These are phyloP conservation scores for Biscogniauxia sp. DNA, from an alignment of 2,329 filamentous ascomycete species.

Conservation along the genomic window DNA sequence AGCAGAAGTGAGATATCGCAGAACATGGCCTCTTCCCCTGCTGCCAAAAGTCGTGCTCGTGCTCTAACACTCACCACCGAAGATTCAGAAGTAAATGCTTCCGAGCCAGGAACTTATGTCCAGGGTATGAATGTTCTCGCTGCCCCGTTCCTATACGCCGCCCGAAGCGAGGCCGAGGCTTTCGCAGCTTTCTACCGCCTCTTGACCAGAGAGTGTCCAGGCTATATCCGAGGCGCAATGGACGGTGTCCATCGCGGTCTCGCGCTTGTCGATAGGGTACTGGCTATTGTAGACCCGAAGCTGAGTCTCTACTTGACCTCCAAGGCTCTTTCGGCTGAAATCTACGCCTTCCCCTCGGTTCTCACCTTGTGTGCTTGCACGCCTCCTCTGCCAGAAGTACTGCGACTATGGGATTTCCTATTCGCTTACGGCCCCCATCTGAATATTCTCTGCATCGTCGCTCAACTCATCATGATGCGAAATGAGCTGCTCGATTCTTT, in stretches of 20 bases:
- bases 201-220: constrained; percentile 83
- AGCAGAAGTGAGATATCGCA: constrained; percentile 38
- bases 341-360: constrained; percentile 95
- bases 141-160: constrained; percentile 92
- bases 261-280: constrained; percentile 84
- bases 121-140: constrained; percentile 99
- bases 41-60: constrained; percentile 50
- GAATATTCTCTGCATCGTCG: constrained; percentile 95
- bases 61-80: constrained; percentile 62
- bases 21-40: constrained; percentile 41
- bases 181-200: constrained; percentile 88
- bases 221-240: constrained; percentile 94
- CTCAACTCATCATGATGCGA: constrained; percentile 85
- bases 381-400: constrained; percentile 86
- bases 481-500: constrained; percentile 79
- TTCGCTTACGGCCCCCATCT: constrained; percentile 94
- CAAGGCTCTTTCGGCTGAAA: constrained; percentile 86
- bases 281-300: constrained; percentile 88
- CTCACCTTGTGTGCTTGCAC: constrained; percentile 94
- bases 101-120: constrained; percentile 82
- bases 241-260: constrained; percentile 93
- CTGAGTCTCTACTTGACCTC: constrained; percentile 79
- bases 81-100: constrained; percentile 57
- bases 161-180: constrained; percentile 90
- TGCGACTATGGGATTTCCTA: constrained; percentile 93